Base-by-base conservation (phyloP, 257 asterid genomes). In the Plantago ovata region DNA sequence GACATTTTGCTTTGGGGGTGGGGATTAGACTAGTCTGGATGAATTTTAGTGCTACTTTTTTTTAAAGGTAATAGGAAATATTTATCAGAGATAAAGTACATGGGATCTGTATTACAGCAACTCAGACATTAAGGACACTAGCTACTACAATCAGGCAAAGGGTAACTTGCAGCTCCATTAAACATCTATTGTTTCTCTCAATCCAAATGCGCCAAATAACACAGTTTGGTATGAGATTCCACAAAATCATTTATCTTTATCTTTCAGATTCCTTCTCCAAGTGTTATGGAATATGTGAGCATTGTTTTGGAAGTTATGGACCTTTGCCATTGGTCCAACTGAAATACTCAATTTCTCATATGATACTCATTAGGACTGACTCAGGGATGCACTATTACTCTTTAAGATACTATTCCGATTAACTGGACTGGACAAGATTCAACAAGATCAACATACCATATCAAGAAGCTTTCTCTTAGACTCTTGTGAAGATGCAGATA, bases 401-500 rank as follows among this genome's bases (percentile, higher is more conserved):
- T 53, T 57, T 33, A 21, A 20, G 40, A 33, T 45, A 56, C 51
- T 22, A 65, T 36, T 49, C 58, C 50, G 61, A 11, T 52, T n/a
- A 55, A 43, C 64, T 32, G 12, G 16, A 46, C 53, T 57, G 43
- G 13, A 55, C 61, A 54, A 41, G 43, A 14, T 12, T 43, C 38
- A 39, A 70, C 19, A 70, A 61, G 23, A 56, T 41, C 40, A 24
- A 22, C 53, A 12, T 69, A 80, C 87, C 84, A 77, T 53, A 69
- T 81, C 84, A 67, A 81, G 78, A 77, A 81, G 87, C 64, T 81
- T 81, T 56, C n/a, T 61, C 36, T 53, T 77, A 58, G 94, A 71
- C 69, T 79, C 85, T 71, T 69, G 73, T 12, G 94, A 69, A 56
- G 94, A 72, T 39, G 23, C 55, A 44, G 81, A 70, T 44, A 81